phyloP scores from a whole-genome alignment of 768 basidiomycete genomes.

The Lyophyllum semitale region DNA sequence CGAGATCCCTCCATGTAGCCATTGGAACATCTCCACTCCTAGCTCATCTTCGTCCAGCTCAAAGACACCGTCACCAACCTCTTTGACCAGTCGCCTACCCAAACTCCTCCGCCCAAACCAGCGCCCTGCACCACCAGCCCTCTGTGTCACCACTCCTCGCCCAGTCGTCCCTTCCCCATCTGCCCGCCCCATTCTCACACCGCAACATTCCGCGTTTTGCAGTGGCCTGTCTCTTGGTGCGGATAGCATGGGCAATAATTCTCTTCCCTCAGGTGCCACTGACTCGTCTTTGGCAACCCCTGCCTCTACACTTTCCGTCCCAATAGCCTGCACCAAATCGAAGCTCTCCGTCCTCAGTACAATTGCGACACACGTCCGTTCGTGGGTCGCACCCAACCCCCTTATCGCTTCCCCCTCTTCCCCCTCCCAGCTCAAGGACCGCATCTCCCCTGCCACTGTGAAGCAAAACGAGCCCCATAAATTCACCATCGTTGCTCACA shows the following conservation, averaged over 20 bases:
- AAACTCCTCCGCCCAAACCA: conserved; percentile 39
- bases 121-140: conserved; percentile 48
- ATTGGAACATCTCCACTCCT: conserved; percentile 10
- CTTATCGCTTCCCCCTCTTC: conserved; percentile 24
- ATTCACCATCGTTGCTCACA: conserved; percentile 25
- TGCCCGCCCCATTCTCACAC: conserved; percentile 34
- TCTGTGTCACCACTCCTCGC: conserved; percentile 45
- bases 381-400: conserved; percentile 40
- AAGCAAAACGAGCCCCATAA: conserved; percentile 12
- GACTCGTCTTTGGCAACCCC: conserved; percentile 57
- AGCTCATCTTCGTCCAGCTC: conserved; percentile 17
- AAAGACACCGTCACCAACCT: neutral
- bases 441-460: conserved; percentile 8
- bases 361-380: conserved; percentile 44
- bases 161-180: conserved; percentile 26
- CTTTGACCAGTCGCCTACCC: conserved; percentile 31
- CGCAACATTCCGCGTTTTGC: conserved; percentile 32
- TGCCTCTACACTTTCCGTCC: conserved; percentile 36
- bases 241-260: conserved; percentile 35
- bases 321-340: conserved; percentile 30
- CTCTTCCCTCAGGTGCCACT: conserved; percentile 38
- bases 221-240: conserved; percentile 24
- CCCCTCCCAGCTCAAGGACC: conserved; percentile 18
- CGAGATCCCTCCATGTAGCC: conserved; percentile 35
- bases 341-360: conserved; percentile 36